phyloP scores from a whole-genome alignment of 2,329 filamentous ascomycete genomes.

The Cordyceps tenuipes region DNA sequence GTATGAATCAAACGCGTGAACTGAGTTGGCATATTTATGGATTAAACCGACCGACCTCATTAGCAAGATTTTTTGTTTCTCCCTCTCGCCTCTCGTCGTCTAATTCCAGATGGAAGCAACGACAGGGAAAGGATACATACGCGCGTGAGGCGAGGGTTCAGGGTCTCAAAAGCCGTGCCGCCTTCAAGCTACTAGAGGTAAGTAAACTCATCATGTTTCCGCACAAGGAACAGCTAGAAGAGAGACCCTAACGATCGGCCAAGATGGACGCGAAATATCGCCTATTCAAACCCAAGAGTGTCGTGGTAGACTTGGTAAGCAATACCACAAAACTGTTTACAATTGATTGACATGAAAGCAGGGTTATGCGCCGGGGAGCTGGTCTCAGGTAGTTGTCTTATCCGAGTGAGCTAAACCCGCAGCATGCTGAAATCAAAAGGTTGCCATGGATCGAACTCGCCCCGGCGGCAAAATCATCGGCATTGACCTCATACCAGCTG shows the following conservation, averaged over 20 bases:
- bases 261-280: constrained; percentile 76
- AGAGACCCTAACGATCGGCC: not conserved
- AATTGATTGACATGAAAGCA: constrained; percentile 22
- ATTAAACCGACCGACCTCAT: not conserved
- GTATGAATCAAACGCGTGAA: not conserved
- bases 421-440: constrained; percentile 38
- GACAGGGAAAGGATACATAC: constrained; percentile 67
- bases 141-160: constrained; percentile 68
- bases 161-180: constrained; percentile 80
- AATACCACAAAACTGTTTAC: not conserved
- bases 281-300: constrained; percentile 72
- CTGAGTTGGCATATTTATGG: not conserved
- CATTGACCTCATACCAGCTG: constrained; percentile 87
- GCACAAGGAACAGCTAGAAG: not conserved
- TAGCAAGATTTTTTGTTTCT: not conserved
- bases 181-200: constrained; percentile 87
- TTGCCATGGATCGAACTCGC: constrained; percentile 69
- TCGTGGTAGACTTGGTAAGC: constrained; percentile 77
- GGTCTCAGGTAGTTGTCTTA: constrained; percentile 51
- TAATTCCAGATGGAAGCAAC: constrained; percentile 62
- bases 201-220: constrained; percentile 32
- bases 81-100: constrained; percentile 9
- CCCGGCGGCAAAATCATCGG: constrained; percentile 76
- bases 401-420: not conserved
- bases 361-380: constrained; percentile 70